A percentile compares a stretch with the other conserved stretches of the same genome.
These are phyloP conservation scores for Arachis stenosperma DNA, from an alignment of 306 rosid species.

Conservation along the genomic window DNA sequence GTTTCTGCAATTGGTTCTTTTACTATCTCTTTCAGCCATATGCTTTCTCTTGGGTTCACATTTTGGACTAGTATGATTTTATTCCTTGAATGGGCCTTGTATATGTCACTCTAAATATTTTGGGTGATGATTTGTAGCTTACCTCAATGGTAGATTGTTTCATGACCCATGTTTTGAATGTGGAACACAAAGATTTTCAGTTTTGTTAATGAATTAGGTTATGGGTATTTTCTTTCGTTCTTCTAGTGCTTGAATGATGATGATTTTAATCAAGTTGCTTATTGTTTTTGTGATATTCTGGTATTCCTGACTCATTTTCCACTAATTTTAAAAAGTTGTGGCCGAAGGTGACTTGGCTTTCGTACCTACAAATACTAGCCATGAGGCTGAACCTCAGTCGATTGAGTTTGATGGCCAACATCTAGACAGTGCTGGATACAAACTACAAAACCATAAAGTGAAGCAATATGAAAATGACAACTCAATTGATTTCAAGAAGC, in stretches of 20 bases:
- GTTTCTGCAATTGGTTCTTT: constrained; percentile 8
- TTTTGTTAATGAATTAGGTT: constrained; percentile 26
- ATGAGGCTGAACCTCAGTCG: constrained; percentile 51
- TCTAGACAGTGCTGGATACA: constrained; percentile 46
- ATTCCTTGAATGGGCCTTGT: neutral
- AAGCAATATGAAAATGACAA: constrained; percentile 49
- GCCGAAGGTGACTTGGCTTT: constrained; percentile 72
- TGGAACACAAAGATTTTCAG: constrained; percentile 2
- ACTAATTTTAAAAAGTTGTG: constrained; percentile 31
- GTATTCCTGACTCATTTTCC: constrained; percentile 27
- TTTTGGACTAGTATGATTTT: constrained; percentile 1
- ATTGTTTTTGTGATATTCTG: neutral
- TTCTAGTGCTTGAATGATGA: neutral
- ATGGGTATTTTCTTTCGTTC: constrained; percentile 7
- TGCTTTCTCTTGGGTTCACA: constrained; percentile 6
- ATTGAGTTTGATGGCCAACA: constrained; percentile 50
- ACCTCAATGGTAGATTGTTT: neutral
- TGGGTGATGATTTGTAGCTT: constrained; percentile 13
- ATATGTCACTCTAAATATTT: neutral
- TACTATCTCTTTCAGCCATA: constrained; percentile 6
- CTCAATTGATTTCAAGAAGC: constrained; percentile 42
- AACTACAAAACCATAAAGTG: constrained; percentile 42
- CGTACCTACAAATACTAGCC: constrained; percentile 50
- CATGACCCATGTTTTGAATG: neutral
- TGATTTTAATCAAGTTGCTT: constrained; percentile 1